Evolutionary conservation across 306 rosid genomes (phyloP), one percentile per base, ranked within the genome.

Genomic region (Cicer judaicum): DNA sequence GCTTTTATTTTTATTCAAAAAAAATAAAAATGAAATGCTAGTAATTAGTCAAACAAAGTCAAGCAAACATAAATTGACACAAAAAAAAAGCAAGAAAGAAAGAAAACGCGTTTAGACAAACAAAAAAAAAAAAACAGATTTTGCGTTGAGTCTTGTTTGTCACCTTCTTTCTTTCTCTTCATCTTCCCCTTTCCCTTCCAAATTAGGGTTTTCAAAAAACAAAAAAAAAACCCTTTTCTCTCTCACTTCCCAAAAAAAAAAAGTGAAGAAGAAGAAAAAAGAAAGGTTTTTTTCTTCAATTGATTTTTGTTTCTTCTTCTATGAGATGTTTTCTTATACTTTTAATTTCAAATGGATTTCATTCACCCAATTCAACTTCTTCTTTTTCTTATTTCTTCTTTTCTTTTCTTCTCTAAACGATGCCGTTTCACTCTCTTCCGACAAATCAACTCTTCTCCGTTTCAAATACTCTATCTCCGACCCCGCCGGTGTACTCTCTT

Each of bases 371-470:
- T 79, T 81, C 39, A 59, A 72, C 39, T 46, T 82, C 39, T 46
- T 82, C 39, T 46, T 80, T 12, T n/a, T 46, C 2, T 70, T 77
- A 1, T 14, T 77, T 2, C 34, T 77, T 11, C 34, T 73, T 39
- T 19, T 81, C 61, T 72, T 39, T n/a, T 1, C 50, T 2, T 75
- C 78, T 19, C 67, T 0, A 0, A 43, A 65, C 72, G 75, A 66
- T 57, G 84, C 65, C 78, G 75, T 75, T 52, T 34, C 44, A 1
- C 61, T 83, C 18, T 80, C 76, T 74, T 86, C 98, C 7, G 97
- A 93, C 83, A 75, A 88, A 76, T 85, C 95, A 43, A 83, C 67
- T 52, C 97, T 93, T 14, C 93, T 93, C 19, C 86, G 86, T 67
- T 66, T 89, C 56, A 90, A 82, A 75, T 47, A n/a, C 62, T 84